Evolutionary conservation across 805 yeast species (phyloP).

Genomic region (Lachancea sp.): DNA sequence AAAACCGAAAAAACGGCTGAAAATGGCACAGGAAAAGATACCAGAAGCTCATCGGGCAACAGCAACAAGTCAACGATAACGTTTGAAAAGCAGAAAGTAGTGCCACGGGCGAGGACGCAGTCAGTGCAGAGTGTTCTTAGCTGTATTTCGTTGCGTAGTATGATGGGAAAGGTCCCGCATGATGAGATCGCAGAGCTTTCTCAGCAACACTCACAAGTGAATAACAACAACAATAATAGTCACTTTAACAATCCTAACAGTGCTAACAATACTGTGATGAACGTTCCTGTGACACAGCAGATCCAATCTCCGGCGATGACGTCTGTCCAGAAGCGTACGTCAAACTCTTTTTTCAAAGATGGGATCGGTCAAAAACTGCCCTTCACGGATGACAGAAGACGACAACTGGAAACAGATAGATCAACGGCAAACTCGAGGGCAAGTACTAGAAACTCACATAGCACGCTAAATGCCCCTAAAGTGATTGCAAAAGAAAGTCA

Average conservation of each 20-base stretch:
- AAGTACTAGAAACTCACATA: background rate
- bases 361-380: constrained; percentile 31
- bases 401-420: constrained; percentile 2
- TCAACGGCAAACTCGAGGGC: background rate
- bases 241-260: constrained; percentile 4
- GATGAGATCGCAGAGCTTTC: constrained; percentile 40
- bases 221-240: background rate
- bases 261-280: constrained; percentile 4
- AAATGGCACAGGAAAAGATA: constrained; percentile 5
- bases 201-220: constrained; percentile 8
- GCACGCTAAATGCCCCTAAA: background rate
- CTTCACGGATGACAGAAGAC: constrained; percentile 29
- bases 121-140: constrained; percentile 39
- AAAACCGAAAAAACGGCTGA: constrained; percentile 10
- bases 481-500: background rate
- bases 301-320: constrained; percentile 39
- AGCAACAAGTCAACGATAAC: constrained; percentile 24
- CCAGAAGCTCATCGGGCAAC: constrained; percentile 9
- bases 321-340: constrained; percentile 15
- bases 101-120: constrained; percentile 38
- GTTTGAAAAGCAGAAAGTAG: constrained; percentile 56
- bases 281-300: constrained; percentile 31
- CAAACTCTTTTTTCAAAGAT: constrained; percentile 15
- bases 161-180: constrained; percentile 48
- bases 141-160: constrained; percentile 62